phyloP scores from a whole-genome alignment of 176 grass and related monocot genomes.

The Avena atlantica region DNA sequence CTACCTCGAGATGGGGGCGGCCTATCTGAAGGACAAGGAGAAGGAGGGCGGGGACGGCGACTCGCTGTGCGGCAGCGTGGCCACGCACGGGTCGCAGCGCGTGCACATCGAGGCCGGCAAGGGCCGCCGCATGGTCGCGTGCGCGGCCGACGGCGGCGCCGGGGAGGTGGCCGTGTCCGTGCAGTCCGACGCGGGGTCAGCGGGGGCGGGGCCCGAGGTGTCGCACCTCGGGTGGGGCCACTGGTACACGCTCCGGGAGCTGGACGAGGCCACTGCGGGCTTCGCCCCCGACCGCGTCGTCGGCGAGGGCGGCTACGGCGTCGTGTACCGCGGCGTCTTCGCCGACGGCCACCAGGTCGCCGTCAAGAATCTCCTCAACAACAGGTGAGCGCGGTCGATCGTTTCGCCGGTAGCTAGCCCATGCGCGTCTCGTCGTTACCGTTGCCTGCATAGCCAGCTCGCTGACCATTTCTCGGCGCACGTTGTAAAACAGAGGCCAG shows the following conservation, averaged over 20 bases:
- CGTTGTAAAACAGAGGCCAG: constrained; percentile 53
- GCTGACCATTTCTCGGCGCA: too few species aligned
- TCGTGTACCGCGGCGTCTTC: constrained; percentile 84
- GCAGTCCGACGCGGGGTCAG: constrained; percentile 31
- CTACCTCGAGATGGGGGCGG: constrained; percentile 50
- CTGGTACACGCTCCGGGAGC: constrained; percentile 96
- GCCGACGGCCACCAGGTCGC: constrained; percentile 69
- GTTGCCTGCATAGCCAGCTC: too few species aligned
- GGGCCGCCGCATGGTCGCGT: constrained; percentile 68
- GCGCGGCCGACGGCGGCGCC: constrained; percentile 35
- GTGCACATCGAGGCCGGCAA: constrained; percentile 88
- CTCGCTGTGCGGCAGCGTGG: constrained; percentile 38
- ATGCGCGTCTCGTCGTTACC: too few species aligned
- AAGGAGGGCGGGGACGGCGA: constrained; percentile 22
- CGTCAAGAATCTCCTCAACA: constrained; percentile 95
- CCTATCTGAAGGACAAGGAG: constrained; percentile 55
- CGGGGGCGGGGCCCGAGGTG: constrained; percentile 70
- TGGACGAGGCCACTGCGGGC: constrained; percentile 73
- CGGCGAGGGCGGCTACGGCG: constrained; percentile 96
- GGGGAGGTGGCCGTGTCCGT: constrained; percentile 28
- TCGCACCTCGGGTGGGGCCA: constrained; percentile 96
- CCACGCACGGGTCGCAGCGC: constrained; percentile 59
- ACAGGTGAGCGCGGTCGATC: constrained; percentile 46
- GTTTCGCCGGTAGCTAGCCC: too few species aligned
- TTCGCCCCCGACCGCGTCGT: constrained; percentile 87